Evolutionary conservation across 768 basidiomycete species (phyloP).

Genomic region (Boletus pseudo-olivaceus): DNA sequence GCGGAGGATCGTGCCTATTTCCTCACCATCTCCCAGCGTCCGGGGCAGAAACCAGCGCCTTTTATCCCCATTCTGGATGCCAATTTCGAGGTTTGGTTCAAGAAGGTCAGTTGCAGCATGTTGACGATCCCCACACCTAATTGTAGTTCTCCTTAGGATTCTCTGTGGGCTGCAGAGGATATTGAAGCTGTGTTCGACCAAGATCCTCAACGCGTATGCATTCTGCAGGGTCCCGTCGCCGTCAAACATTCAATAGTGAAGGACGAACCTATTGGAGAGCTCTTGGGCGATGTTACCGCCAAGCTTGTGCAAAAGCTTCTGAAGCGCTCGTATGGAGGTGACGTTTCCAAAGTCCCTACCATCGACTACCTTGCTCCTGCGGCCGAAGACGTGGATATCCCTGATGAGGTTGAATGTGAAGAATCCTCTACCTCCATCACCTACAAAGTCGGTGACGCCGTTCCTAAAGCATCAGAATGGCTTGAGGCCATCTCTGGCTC

Average conservation of each 20-base stretch:
- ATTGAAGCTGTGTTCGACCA: constrained; percentile 99
- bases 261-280: constrained; percentile 91
- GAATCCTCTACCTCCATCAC: constrained; percentile 43
- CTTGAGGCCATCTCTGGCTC: constrained; percentile 79
- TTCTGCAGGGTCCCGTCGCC: constrained; percentile 95
- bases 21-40: constrained; percentile 91
- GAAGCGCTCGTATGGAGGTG: constrained; percentile 71
- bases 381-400: constrained; percentile 35
- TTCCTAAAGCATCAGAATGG: constrained; percentile 72
- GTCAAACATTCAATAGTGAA: constrained; percentile 82
- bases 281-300: constrained; percentile 84
- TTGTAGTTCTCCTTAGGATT: constrained; percentile 55
- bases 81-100: constrained; percentile 98
- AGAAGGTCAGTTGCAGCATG: constrained; percentile 62
- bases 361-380: constrained; percentile 79
- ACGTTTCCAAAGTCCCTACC: constrained; percentile 69
- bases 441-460: constrained; percentile 46
- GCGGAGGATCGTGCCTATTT: constrained; percentile 95
- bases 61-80: constrained; percentile 96
- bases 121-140: constrained; percentile 8
- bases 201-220: constrained; percentile 96
- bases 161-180: constrained; percentile 96
- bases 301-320: constrained; percentile 76
- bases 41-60: constrained; percentile 96
- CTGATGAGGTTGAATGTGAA: constrained; percentile 42